phyloP scores from a whole-genome alignment of 306 rosid genomes.

The Crotalaria pallida region DNA sequence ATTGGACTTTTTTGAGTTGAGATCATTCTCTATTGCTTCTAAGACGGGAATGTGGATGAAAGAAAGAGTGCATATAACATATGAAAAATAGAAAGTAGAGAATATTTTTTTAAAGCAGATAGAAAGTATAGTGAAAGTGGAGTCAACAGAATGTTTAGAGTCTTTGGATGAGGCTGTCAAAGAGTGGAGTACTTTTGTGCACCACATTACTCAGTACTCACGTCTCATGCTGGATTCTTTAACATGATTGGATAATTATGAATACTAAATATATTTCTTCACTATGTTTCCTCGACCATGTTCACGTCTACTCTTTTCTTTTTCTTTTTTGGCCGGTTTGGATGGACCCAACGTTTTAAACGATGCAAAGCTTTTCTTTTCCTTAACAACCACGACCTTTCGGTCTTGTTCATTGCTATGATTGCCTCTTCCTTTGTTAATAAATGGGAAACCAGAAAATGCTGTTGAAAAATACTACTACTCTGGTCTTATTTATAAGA shows the following conservation, averaged over 20 bases:
- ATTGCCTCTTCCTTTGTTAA: too few species aligned
- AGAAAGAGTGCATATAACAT: too few species aligned
- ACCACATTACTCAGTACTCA: background rate
- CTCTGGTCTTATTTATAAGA: too few species aligned
- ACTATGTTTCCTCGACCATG: background rate
- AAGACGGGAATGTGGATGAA: too few species aligned
- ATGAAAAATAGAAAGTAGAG: too few species aligned
- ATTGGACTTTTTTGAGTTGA: too few species aligned
- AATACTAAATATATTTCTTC: background rate
- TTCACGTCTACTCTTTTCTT: background rate
- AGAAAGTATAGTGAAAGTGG: background rate
- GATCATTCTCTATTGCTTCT: too few species aligned
- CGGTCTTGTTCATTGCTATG: too few species aligned
- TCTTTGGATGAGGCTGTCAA: background rate
- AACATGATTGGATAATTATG: background rate
- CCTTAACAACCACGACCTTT: background rate
- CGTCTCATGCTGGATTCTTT: background rate
- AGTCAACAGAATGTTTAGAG: too few species aligned
- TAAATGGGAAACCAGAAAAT: too few species aligned
- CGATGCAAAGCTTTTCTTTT: background rate
- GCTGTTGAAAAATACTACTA: too few species aligned
- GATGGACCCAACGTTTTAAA: background rate
- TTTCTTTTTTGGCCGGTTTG: background rate
- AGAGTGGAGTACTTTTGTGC: background rate
- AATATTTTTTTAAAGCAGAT: too few species aligned